Conservation (phyloP, 345 rosid genomes). For the Salix dunnii region DNA sequence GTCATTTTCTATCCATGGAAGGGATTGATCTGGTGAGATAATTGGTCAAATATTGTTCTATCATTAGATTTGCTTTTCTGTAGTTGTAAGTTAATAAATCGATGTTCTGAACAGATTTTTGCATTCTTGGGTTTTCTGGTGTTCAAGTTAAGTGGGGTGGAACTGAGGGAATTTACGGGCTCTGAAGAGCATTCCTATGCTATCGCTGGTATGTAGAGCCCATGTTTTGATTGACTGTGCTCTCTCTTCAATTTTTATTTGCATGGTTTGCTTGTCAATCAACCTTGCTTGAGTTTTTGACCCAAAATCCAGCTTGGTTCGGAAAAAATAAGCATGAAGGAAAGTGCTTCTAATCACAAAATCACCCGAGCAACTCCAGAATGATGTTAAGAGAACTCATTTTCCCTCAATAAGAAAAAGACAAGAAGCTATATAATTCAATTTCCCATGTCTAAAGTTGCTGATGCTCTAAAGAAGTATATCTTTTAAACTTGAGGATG, state of each 20-base stretch:
- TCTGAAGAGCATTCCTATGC: slow-evolving; percentile 98
- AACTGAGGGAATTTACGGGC: slow-evolving; percentile 80
- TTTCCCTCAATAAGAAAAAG: no score
- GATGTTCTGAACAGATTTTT: slow-evolving; percentile 58
- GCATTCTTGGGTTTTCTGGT: slow-evolving; percentile 89
- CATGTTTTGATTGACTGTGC: neutral
- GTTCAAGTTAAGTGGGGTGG: slow-evolving; percentile 90
- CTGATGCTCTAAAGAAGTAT: no score
- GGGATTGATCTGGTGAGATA: neutral
- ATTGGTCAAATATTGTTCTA: neutral
- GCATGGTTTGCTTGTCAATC: neutral
- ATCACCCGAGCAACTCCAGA: no score
- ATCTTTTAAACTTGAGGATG: no score
- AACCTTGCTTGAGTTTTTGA: neutral
- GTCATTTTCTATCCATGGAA: neutral
- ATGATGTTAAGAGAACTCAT: no score
- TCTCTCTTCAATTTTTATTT: slow-evolving; percentile 1
- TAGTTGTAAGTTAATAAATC: slow-evolving; percentile 1
- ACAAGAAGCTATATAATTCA: no score
- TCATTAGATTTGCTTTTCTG: neutral
- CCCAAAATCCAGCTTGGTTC: neutral
- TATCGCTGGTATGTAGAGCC: slow-evolving; percentile 63
- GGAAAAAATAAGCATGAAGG: no score
- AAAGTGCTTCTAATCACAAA: no score
- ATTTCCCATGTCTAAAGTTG: no score